Base-by-base conservation (phyloP, 306 rosid genomes). In the Lablab purpureus region DNA sequence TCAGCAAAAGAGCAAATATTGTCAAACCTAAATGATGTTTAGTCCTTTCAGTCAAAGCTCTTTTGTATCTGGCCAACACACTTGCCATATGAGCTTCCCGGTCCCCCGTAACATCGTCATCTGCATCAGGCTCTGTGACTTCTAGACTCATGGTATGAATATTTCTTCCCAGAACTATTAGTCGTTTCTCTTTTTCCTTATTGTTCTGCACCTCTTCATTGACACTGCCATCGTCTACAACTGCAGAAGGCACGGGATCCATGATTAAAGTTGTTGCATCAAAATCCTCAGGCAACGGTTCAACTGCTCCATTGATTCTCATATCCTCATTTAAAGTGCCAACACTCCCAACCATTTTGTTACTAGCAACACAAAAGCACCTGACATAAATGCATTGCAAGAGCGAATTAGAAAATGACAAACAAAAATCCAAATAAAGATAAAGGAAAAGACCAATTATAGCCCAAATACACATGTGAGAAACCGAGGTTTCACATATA, bases 1-100 rank as follows among this genome's bases (percentile, higher is more conserved):
- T 27, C 9, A 74, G 12, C 6, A 74, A 56, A 66, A 12, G 21
- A 49, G 76, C 12, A 45, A 52, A 54, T 40, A 66, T 37, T 68
- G 64, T 46, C 50, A 67, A 71, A 94, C 97, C 98, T 78, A 94
- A 75, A 88, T 92, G 97, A 80, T 89, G 79, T 46, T 88, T 92
- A 58, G 98, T 94, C 87, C 91, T 85, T 79, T 94, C 98, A 3
- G 91, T n/a, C 73, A 94, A 91, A 27, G 87, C 74, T 81, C 81
- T 94, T 65, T 85, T 81, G 71, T 92, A 94, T 21, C 89, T 92
- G 77, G 97, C 90, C 80, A 94, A 75, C 37, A 94, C 90, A 79
- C 98, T 80, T 11, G 97, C 98, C 93, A 92, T 94, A 81, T 84
- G 70, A 10, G 98, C 98, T 7, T 94, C 98, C 34, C 88, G 84